A percentile compares a stretch with the other conserved stretches of the same genome.
Evolutionary conservation across 2,329 filamentous ascomycete genomes (phyloP).

Genomic region (Fusarium buxicola): DNA sequence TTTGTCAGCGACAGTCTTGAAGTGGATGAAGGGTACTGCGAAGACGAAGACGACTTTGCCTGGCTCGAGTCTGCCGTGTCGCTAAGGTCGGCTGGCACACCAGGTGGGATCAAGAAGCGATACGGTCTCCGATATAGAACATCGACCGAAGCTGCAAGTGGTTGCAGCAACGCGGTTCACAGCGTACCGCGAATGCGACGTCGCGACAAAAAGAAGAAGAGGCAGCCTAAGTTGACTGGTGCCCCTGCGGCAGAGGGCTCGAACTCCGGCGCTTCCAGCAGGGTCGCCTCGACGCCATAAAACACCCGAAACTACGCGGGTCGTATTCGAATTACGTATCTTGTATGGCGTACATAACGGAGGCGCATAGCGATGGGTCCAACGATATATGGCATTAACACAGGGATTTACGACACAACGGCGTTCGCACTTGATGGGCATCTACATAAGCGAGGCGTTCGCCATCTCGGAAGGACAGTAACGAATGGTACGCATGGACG

Average conservation of each 20-base stretch:
- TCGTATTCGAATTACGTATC: neutral
- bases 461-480: slow-evolving; percentile 19
- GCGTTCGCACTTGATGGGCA: slow-evolving; percentile 37
- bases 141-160: slow-evolving; percentile 41
- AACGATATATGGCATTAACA: slow-evolving; percentile 9
- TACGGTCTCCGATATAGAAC: slow-evolving; percentile 41
- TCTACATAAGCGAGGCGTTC: slow-evolving; percentile 39
- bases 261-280: slow-evolving; percentile 10
- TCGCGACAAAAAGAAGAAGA: slow-evolving; percentile 41
- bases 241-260: slow-evolving; percentile 9
- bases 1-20: slow-evolving; percentile 29
- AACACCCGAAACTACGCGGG: neutral
- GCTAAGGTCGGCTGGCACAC: slow-evolving; percentile 8
- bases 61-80: slow-evolving; percentile 41
- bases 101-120: slow-evolving; percentile 36
- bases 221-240: slow-evolving; percentile 15
- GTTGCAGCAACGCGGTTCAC: slow-evolving; percentile 41
- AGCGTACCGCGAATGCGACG: slow-evolving; percentile 44
- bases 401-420: slow-evolving; percentile 23
- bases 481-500: slow-evolving; percentile 9
- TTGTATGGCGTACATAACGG: slow-evolving; percentile 4
- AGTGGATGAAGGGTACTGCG: slow-evolving; percentile 47
- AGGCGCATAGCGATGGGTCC: slow-evolving; percentile 21
- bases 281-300: slow-evolving; percentile 10
- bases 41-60: slow-evolving; percentile 41